Evolutionary conservation across 2,329 filamentous ascomycete genomes (phyloP), one percentile per base, ranked within the genome.

Genomic region (Dactylellina parvicollis): DNA sequence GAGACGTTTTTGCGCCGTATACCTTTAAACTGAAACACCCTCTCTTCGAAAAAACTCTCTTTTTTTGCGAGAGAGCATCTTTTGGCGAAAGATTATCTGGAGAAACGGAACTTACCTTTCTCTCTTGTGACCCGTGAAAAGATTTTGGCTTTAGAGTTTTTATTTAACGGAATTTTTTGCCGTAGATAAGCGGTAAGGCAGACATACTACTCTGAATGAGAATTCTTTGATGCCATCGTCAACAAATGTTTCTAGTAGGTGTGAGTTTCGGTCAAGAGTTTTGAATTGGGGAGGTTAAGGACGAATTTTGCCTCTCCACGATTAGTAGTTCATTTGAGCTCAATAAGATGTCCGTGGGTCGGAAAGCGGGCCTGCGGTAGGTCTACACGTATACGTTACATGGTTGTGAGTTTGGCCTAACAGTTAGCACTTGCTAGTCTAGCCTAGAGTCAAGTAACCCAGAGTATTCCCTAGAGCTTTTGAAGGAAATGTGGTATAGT

Each of bases 61-160:
- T 46, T 46, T 34, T 36, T 14, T 28, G 9, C 16, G 55, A 34
- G n/a, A 22, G 22, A 34, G 16, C 5, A 46, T 38, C 28, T 52
- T 52, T 16, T 44, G 36, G 30, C 49, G 42, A 57, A 46, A 20
- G n/a, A n/a, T n/a, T n/a, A n/a, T n/a, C n/a, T n/a, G n/a, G n/a
- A 38, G 14, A 3, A 14, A 44, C 46, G 64, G 54, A 60, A 69
- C 22, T 69, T 69, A 5, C 54, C 54, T 34, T 52, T 26, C n/a
- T n/a, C n/a, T n/a, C n/a, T n/a, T n/a, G n/a, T n/a, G n/a, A n/a
- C n/a, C n/a, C n/a, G n/a, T 40, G 12, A n/a, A 22, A n/a, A 42
- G 30, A 28, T 66, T 46, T 52, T 52, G 8, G 20, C n/a, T 30
- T 64, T 69, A 69, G 18, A 52, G 62, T 69, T 59, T 60, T 26